phyloP scores from a whole-genome alignment of 768 basidiomycete genomes.

The Pleurotus ostreatus region DNA sequence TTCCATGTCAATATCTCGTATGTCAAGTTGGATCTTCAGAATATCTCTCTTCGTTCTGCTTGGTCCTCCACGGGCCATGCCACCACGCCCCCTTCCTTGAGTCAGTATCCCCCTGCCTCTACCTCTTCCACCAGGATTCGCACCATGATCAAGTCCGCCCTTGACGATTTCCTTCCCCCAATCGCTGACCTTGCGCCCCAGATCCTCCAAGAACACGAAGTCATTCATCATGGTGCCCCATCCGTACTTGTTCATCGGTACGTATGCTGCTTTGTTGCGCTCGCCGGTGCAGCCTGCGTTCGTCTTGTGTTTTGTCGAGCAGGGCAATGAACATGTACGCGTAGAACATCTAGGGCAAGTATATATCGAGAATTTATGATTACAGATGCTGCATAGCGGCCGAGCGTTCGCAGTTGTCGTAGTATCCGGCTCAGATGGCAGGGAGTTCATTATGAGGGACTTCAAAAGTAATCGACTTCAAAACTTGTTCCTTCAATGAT shows the following conservation, averaged over 20 bases:
- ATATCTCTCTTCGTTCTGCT: conserved; percentile 57
- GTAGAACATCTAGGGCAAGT: conserved; percentile 73
- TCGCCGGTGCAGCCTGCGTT: conserved; percentile 60
- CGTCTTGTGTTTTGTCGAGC: conserved; percentile 67
- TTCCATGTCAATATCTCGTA: conserved; percentile 68
- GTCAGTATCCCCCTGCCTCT: conserved; percentile 14
- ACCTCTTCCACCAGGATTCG: conserved; percentile 12
- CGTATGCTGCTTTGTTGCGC: conserved; percentile 68
- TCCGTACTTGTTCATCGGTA: conserved; percentile 79
- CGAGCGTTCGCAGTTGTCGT: conserved; percentile 16
- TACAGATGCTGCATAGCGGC: conserved; percentile 48
- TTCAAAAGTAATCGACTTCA: too few relatives aligned
- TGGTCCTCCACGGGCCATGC: conserved; percentile 20
- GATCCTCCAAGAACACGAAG: conserved; percentile 81
- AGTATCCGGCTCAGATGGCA: too few relatives aligned
- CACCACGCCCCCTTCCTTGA: conserved; percentile 22
- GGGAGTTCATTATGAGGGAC: too few relatives aligned
- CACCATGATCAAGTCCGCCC: conserved; percentile 46
- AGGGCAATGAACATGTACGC: conserved; percentile 71
- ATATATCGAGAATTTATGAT: conserved; percentile 49
- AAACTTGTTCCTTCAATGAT: too few relatives aligned
- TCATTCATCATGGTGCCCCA: conserved; percentile 90
- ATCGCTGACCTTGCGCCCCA: conserved; percentile 67
- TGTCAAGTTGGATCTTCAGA: conserved; percentile 64
- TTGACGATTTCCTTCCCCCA: conserved; percentile 71